Evolutionary conservation across 2,329 filamentous ascomycete species (phyloP), one percentile per base, ranked within the genome.

Genomic region (Microdochium bolleyi): DNA sequence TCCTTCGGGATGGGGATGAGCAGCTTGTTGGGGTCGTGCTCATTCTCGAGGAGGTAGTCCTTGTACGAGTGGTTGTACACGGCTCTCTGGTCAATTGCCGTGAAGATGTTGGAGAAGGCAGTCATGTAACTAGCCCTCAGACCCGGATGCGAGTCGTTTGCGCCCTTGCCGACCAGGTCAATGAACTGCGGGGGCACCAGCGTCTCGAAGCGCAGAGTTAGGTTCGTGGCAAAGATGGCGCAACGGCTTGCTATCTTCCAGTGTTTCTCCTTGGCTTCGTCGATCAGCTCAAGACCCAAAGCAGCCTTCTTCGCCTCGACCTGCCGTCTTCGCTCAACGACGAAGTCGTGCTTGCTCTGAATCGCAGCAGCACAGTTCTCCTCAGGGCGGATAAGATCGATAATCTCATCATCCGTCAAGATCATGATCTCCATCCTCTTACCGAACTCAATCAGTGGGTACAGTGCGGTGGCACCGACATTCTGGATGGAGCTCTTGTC

Each of bases 201-300:
- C 19, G 83, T 87, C 58, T 96, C 87, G 61, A 97, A 96, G n/a
- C 94, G 85, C 57, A 96, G 82, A 53, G 90, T 92, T 56, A 96
- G 79, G 55, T 94, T 95, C 53, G 92, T 84, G 3, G 95, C 89
- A 65, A 99, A 94, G 34, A 95, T 88, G 10, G 89, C 88, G 53
- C 92, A 95, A 25, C 92, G 81, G 50, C 85, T 90, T 5, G 92
- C 92, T 61, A 96, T 92, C 74, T 96, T 97, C 94, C 94, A 99
- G 65, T 99, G 95, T 1, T 91, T 89, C 2, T 82, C 82, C 61
- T 83, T 85, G 1, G 90, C 88, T 55, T 87, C 73, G 54, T 87
- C 82, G 3, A 92, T 87, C 30, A 99, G 76, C 65, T 97, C 91
- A 52, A 89, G 74, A 0, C 92, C 89, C 24, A 99, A 73, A 3